A percentile compares a stretch with the other conserved stretches of the same genome.
Conservation (phyloP, 75 land plant species). For the Pseudotsuga menziesii region DNA sequence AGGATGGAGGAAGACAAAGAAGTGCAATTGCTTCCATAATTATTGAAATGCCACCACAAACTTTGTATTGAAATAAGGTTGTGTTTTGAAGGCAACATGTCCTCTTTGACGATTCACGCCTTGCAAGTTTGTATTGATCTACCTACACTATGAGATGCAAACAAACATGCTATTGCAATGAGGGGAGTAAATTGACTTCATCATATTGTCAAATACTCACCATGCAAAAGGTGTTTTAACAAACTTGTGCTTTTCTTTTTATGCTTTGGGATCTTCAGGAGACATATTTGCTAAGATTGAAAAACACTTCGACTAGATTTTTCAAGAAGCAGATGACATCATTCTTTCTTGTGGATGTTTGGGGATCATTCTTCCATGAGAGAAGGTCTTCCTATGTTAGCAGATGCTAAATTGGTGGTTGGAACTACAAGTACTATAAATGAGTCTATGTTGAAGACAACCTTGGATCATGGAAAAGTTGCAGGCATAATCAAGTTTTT, state of each 20-base stretch:
- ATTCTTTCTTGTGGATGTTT: slow-evolving; percentile 91
- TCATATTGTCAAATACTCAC: slow-evolving; percentile 76
- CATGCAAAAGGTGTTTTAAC: slow-evolving; percentile 79
- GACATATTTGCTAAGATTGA: slow-evolving; percentile 93
- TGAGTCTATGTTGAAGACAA: slow-evolving; percentile 35
- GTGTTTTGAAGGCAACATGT: no score
- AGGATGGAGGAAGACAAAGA: no score
- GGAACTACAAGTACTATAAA: slow-evolving; percentile 28
- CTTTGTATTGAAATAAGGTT: no score
- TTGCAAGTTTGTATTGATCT: no score
- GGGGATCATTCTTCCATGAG: slow-evolving; percentile 90
- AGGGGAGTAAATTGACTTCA: slow-evolving; percentile 85
- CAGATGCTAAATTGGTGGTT: background rate
- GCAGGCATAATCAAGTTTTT: slow-evolving; percentile 41
- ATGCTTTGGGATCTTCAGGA: slow-evolving; percentile 66
- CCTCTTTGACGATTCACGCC: no score
- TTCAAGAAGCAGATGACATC: slow-evolving; percentile 94
- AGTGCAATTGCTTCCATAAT: no score
- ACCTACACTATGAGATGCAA: slow-evolving; percentile 60
- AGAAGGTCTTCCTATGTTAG: slow-evolving; percentile 41
- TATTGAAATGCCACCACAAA: no score
- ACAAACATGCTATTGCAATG: slow-evolving; percentile 65
- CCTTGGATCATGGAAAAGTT: slow-evolving; percentile 42
- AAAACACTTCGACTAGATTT: slow-evolving; percentile 86
- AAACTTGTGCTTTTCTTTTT: slow-evolving; percentile 76